phyloP scores from a whole-genome alignment of 2,329 filamentous ascomycete genomes.

The Fusarium cyanostomum region DNA sequence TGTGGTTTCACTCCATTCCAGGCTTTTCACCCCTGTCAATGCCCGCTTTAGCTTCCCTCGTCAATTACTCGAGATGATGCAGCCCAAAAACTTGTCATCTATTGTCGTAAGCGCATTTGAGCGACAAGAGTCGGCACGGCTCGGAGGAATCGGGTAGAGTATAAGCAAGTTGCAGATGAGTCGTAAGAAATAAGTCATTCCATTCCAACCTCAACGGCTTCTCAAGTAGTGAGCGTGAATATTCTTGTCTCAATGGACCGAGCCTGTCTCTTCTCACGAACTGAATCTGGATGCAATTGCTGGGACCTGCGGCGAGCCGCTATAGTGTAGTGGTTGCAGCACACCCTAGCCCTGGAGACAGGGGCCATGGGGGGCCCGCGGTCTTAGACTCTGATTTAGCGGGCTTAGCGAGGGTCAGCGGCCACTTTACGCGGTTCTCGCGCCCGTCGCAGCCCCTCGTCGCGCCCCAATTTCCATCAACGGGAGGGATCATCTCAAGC shows the following conservation, averaged over 20 bases:
- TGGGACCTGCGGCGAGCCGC: slow-evolving; percentile 32
- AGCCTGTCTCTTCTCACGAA: slow-evolving; percentile 1
- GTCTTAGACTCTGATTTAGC: slow-evolving; percentile 39
- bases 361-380: slow-evolving; percentile 16
- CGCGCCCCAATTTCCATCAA: slow-evolving; percentile 42
- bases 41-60: slow-evolving; percentile 32
- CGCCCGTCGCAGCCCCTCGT: slow-evolving; percentile 40
- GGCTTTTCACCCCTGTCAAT: slow-evolving; percentile 36
- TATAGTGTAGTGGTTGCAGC: slow-evolving; percentile 35
- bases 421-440: slow-evolving; percentile 45
- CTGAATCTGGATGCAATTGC: slow-evolving; percentile 19
- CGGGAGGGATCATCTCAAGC: slow-evolving; percentile 37
- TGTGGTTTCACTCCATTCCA: slow-evolving; percentile 43
- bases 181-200: neutral
- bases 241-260: slow-evolving; percentile 29
- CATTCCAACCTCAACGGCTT: slow-evolving; percentile 10
- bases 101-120: slow-evolving; percentile 29
- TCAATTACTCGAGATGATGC: slow-evolving; percentile 24
- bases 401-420: slow-evolving; percentile 37
- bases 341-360: slow-evolving; percentile 28
- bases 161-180: neutral
- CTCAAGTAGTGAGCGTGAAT: neutral
- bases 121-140: slow-evolving; percentile 11
- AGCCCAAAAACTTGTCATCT: slow-evolving; percentile 26
- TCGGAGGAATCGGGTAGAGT: neutral